These are phyloP conservation scores for Phytopythium kandeliae DNA, from an alignment of 352 stramenopile genomes.

Conservation along the genomic window DNA sequence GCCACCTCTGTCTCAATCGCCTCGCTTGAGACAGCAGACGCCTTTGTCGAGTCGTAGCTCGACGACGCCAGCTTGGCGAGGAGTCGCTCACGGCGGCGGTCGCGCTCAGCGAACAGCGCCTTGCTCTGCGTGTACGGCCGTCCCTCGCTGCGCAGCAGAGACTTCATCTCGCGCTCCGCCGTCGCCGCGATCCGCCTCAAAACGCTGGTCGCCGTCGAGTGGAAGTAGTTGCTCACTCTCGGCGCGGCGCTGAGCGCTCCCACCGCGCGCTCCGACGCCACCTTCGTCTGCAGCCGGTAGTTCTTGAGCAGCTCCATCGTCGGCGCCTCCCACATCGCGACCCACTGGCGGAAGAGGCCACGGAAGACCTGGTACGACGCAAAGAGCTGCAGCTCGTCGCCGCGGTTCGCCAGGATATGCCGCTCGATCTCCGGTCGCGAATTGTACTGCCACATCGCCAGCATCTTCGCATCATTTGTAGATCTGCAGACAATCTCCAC, in stretches of 20 bases:
- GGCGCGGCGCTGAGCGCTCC: conserved; percentile 9
- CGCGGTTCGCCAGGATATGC: conserved; percentile 26
- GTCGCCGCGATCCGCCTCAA: conserved; percentile 10
- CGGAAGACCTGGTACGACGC: conserved; percentile 35
- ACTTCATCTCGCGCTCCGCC: conserved; percentile 12
- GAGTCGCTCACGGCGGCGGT: conserved; percentile 9
- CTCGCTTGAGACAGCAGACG: conserved; percentile 10
- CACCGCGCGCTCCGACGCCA: conserved; percentile 18
- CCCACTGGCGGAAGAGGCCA: conserved; percentile 32
- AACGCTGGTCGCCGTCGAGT: conserved; percentile 4
- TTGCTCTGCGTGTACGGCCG: conserved; percentile 35
- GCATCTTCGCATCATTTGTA: no score
- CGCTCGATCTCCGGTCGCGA: conserved; percentile 12
- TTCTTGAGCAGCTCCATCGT: conserved; percentile 17
- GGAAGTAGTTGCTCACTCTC: conserved; percentile 21
- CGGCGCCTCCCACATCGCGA: conserved; percentile 27
- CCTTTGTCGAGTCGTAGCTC: no score
- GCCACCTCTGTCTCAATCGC: conserved; percentile 26
- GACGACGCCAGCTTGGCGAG: conserved; percentile 10
- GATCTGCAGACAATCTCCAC: no score
- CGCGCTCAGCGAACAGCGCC: conserved; percentile 21
- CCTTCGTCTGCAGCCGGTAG: conserved; percentile 22
- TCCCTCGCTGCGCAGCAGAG: conserved; percentile 18
- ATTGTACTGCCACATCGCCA: conserved; percentile 4
- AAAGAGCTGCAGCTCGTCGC: conserved; percentile 33